Conservation (phyloP, 805 yeast species). For the Wickerhamiella sergipiensis region DNA sequence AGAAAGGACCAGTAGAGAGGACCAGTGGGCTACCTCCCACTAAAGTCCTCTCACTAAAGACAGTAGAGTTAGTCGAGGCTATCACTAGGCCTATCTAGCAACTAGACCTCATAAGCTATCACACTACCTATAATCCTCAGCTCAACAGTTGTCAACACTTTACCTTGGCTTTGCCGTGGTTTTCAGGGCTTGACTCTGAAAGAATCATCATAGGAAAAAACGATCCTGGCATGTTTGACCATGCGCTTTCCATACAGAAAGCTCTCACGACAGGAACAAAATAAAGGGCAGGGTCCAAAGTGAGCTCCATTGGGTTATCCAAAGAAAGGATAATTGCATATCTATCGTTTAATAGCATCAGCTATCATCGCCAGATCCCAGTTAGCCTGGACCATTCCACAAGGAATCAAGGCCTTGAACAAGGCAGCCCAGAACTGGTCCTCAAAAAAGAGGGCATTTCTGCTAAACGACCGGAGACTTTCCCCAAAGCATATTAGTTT, state of each 20-base stretch:
- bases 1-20: too few species aligned
- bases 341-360: slow-evolving; percentile 18
- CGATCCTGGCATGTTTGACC: slow-evolving; percentile 21
- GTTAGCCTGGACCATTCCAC: slow-evolving; percentile 6
- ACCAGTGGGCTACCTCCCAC: too few species aligned
- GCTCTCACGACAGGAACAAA: slow-evolving; percentile 3
- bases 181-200: slow-evolving; percentile 25
- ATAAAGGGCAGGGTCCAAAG: slow-evolving; percentile 14
- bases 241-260: slow-evolving; percentile 7
- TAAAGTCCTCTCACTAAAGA: too few species aligned
- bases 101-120: too few species aligned
- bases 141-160: not conserved
- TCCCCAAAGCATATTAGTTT: slow-evolving; percentile 22
- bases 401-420: slow-evolving; percentile 6
- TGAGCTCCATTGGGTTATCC: slow-evolving; percentile 24
- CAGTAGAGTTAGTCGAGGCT: too few species aligned
- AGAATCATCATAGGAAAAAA: slow-evolving; percentile 20
- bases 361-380: slow-evolving; percentile 14
- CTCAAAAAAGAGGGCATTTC: slow-evolving; percentile 15
- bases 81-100: too few species aligned
- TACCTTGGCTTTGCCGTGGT: not conserved
- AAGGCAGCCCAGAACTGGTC: slow-evolving; percentile 5
- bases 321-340: slow-evolving; percentile 15
- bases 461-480: slow-evolving; percentile 24
- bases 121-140: too few species aligned